Evolutionary conservation across 2,329 filamentous ascomycete genomes (phyloP), one percentile per base, ranked within the genome.

Genomic region (Aspergillus clavatus): DNA sequence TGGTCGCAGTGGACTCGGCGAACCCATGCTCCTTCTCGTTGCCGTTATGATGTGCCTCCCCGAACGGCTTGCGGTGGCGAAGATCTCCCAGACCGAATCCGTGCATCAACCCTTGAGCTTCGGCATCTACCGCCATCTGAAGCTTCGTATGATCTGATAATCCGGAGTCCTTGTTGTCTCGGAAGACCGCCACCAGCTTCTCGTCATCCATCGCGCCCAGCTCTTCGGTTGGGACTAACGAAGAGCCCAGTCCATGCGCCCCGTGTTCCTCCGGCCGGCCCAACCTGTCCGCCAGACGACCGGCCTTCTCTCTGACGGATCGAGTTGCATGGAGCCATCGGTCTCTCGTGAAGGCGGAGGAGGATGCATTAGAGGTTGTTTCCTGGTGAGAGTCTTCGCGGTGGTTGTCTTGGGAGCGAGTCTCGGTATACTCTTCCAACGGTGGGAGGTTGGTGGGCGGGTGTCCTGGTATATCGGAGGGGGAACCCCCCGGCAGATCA

Each of bases 141-240:
- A 44, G 44, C 12, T 14, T 38, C n/a, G 41, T 16, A 3, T 37
- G 19, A 8, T 40, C 40, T 2, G 36, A 35, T 3, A 36, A 18
- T 3, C 37, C 40, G 2, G 31, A 10, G 19, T 40, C 12, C 4
- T 28, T 16, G 24, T 35, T 16, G 3, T 19, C n/a, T 3, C 46
- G 12, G 14, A 48, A 42, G 8, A 48, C 38, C 2, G 42, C 38
- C 5, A 42, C 46, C n/a, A 48, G 38, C 12, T 44, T 31, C 21
- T 48, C 38, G n/a, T 48, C 46, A 5, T 48, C 46, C 2, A 24
- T 42, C 10, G 46, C 41, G 19, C 46, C 46, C 12, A 48, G 38
- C 26, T 48, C 26, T 22, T 48, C 46, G n/a, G 42, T 38, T 12
- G 43, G 22, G 3, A 48, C 33, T 1, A 45, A 16, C 1, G 46